phyloP scores from a whole-genome alignment of 2,329 filamentous ascomycete species.

The Beauveria pseudobassiana region DNA sequence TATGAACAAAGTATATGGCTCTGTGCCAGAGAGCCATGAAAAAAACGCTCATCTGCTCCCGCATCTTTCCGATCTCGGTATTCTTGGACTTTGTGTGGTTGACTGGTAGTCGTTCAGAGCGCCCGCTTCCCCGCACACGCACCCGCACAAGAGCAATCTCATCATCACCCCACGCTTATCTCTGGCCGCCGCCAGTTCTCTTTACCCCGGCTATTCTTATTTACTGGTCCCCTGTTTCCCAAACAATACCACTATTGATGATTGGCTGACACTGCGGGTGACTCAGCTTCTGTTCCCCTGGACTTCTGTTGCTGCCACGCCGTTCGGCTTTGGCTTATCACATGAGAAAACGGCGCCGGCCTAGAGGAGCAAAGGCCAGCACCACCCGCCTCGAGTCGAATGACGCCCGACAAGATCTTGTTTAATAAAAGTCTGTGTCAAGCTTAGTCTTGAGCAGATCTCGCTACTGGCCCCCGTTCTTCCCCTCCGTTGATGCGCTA shows the following conservation, averaged over 20 bases:
- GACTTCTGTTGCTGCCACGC: not conserved
- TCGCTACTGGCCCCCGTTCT: not conserved
- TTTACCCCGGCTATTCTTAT: conserved; percentile 11
- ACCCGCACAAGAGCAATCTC: not conserved
- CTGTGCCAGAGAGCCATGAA: not conserved
- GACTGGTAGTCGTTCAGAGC: not conserved
- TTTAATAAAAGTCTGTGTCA: not conserved
- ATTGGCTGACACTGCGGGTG: not conserved
- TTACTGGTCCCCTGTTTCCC: not conserved
- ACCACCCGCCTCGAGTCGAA: not conserved
- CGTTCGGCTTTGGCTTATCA: not conserved
- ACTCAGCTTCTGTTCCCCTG: not conserved
- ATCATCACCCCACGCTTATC: conserved; percentile 9
- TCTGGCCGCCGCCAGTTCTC: not conserved
- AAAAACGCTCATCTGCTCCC: not conserved
- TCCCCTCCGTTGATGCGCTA: not conserved
- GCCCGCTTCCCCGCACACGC: not conserved
- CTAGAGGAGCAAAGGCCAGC: not conserved
- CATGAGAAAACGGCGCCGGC: not conserved
- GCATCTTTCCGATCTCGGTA: conserved; percentile 12
- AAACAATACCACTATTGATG: not conserved
- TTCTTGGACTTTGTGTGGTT: not conserved
- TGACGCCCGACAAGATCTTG: not conserved
- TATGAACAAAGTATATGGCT: not conserved
- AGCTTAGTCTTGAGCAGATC: not conserved